Evolutionary conservation across 139 green algal species (phyloP).

Genomic region (Chlorella sp.): DNA sequence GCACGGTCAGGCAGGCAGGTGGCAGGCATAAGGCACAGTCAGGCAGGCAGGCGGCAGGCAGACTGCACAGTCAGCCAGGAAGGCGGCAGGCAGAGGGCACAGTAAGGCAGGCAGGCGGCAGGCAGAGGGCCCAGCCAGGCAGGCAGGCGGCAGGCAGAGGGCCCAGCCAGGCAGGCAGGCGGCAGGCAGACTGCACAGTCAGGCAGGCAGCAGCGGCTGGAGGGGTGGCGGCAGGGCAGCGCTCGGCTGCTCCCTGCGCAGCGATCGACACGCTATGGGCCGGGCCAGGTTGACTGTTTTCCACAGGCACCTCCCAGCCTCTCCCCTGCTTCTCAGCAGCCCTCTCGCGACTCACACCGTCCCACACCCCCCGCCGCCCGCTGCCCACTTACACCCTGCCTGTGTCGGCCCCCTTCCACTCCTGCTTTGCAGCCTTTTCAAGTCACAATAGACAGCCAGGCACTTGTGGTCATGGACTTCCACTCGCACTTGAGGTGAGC

Average conservation of each 20-base stretch:
- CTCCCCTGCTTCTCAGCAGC: neutral
- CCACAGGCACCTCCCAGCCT: neutral
- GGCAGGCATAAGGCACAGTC: no score
- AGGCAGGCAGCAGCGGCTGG: no score
- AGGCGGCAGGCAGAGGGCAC: no score
- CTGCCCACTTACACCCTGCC: neutral
- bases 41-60: neutral
- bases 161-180: neutral
- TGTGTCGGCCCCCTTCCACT: neutral
- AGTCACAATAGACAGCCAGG: conserved; percentile 60
- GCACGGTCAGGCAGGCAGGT: no score
- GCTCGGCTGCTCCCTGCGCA: no score
- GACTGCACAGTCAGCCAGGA: no score
- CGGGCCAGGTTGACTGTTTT: no score
- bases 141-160: neutral
- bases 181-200: no score
- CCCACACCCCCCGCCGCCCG: neutral
- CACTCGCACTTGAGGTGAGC: conserved; percentile 64
- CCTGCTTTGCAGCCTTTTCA: conserved; percentile 63
- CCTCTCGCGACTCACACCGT: neutral
- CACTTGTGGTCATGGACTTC: conserved; percentile 71
- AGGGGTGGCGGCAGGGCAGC: no score
- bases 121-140: no score
- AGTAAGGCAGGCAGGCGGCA: no score
- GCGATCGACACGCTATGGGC: no score